Conservation (phyloP, 257 asterid species). For the Linaria vulgaris region DNA sequence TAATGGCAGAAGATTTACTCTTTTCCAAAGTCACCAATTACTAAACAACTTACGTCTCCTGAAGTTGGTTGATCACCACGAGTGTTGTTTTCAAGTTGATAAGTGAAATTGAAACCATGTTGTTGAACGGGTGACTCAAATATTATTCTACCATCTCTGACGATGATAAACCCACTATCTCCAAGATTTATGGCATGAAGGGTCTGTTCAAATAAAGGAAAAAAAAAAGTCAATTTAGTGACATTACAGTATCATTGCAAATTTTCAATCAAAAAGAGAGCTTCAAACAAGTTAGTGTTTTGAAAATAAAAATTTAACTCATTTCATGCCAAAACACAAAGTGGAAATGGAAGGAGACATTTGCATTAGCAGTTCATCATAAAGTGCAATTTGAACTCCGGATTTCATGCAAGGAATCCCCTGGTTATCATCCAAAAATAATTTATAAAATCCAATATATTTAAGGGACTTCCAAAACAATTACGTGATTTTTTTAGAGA, state of each 20-base stretch:
- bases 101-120: slow-evolving; percentile 81
- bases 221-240: neutral
- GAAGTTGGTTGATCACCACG: slow-evolving; percentile 64
- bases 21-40: neutral
- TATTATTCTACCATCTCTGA: slow-evolving; percentile 59
- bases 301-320: neutral
- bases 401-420: too few relatives aligned
- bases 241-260: neutral
- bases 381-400: too few relatives aligned
- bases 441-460: too few relatives aligned
- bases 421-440: too few relatives aligned
- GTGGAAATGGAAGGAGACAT: neutral
- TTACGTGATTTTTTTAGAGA: too few relatives aligned
- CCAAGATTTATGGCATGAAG: slow-evolving; percentile 91
- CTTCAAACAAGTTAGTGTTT: neutral
- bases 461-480: too few relatives aligned
- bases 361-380: neutral
- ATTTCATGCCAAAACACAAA: neutral
- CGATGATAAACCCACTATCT: slow-evolving; percentile 78
- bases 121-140: slow-evolving; percentile 80
- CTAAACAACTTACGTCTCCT: slow-evolving; percentile 47
- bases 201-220: slow-evolving; percentile 37
- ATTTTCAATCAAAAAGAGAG: neutral
- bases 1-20: too few relatives aligned
- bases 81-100: slow-evolving; percentile 62